These are phyloP conservation scores for Quercus tomentella DNA, from an alignment of 331 rosid genomes.

Conservation along the genomic window DNA sequence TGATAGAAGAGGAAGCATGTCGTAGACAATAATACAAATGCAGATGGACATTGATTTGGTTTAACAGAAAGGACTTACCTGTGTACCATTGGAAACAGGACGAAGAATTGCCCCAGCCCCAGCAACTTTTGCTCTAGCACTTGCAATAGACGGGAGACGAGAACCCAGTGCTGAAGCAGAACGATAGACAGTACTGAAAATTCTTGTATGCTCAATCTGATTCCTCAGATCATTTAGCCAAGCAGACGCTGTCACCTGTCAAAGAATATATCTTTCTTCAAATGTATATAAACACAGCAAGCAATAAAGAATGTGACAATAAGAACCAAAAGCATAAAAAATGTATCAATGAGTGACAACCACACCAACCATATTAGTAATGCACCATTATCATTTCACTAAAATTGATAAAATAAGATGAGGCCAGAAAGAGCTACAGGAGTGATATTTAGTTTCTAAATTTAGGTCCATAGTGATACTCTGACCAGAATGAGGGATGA, in stretches of 20 bases:
- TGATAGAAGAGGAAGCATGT: not conserved
- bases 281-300: not conserved
- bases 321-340: not conserved
- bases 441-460: not conserved
- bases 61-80: slow-evolving; percentile 39
- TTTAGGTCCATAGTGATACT: not conserved
- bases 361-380: not conserved
- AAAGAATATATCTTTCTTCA: not conserved
- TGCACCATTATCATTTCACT: not conserved
- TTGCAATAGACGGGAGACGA: slow-evolving; percentile 89
- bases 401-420: not conserved
- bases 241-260: slow-evolving; percentile 96
- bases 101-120: slow-evolving; percentile 94
- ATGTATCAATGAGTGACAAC: not conserved
- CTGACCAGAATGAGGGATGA: not conserved
- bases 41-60: not conserved
- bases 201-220: slow-evolving; percentile 90
- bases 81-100: slow-evolving; percentile 94
- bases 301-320: not conserved
- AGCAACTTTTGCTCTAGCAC: slow-evolving; percentile 88
- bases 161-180: slow-evolving; percentile 98
- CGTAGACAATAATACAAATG: not conserved
- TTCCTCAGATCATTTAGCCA: slow-evolving; percentile 94
- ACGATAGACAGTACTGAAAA: slow-evolving; percentile 86
- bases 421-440: not conserved